Base-by-base conservation (phyloP, 768 basidiomycete species). In the Candolleomyces eurysporus region DNA sequence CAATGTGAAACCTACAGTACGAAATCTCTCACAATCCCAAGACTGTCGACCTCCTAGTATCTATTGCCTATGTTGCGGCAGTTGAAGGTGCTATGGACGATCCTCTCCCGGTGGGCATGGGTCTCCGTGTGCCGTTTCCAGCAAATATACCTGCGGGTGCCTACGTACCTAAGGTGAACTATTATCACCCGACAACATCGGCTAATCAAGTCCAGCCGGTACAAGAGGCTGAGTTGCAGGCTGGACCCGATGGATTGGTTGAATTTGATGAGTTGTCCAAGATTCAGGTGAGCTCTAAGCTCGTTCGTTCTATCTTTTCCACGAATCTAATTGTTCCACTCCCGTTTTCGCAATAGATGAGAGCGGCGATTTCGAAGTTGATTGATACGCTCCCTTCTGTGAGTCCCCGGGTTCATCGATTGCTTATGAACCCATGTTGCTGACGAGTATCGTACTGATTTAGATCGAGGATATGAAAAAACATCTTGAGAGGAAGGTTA, bases 21-120 rank as follows among this genome's bases (percentile, higher is more conserved):
- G 89, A 91, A 69, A 88, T 91, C 58, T 75, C 82, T 19, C 81
- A 82, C 60, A 89, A 90, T 63, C 78, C 86, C 0, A 73, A 77
- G 48, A 83, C 83, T 0, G 88, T 91, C 32, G 89, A 91, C 64
- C 79, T 91, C 9, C 81, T 91, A 5, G 80, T 90, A 19, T 87
- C 87, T 19, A 74, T 90, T 7, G 77, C 86, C 0, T 88, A 86
- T 65, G 70, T 76, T 19, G 79, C 87, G 0, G 87, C 87, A 0
- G 71, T 73, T 8, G 86, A 87, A 62, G 72, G 75, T 3, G 77
- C 76, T 3, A 71, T 88, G 54, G 80, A 84, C 11, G 84, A 86
- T 16, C 86, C 84, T 11, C 74, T 88, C 7, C 86, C 86, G 0
- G 68, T 83, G 14, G 87, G 88, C 6, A 77, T 87, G 72, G 86